Conservation (phyloP, 1,139 yeast species). For the Geotrichum australiense region DNA sequence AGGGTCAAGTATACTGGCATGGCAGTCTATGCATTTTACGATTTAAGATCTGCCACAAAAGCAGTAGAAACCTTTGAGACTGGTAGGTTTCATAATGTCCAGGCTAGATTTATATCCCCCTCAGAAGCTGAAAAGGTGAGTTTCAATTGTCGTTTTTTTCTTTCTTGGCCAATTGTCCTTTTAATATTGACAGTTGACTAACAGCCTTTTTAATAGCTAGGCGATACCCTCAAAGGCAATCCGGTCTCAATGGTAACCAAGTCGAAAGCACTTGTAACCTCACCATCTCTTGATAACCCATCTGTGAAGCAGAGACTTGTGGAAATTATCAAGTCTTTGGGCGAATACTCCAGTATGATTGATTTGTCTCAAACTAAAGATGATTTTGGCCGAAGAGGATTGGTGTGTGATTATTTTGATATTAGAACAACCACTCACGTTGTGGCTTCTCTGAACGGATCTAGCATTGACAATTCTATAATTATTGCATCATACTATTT, state of each 20-base stretch:
- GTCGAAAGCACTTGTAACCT: conserved; percentile 9
- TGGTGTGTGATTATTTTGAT: conserved; percentile 35
- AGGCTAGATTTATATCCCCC: conserved; percentile 4
- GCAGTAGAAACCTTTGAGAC: conserved; percentile 7
- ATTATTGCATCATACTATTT: conserved; percentile 10
- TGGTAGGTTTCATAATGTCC: conserved; percentile 6
- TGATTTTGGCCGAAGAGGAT: conserved; percentile 14
- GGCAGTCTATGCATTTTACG: conserved; percentile 14
- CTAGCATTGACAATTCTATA: conserved; percentile 17
- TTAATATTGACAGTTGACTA: neutral
- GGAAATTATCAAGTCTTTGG: conserved; percentile 8
- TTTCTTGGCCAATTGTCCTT: neutral
- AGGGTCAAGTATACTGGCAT: conserved; percentile 2
- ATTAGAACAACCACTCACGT: conserved; percentile 33
- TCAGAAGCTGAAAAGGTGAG: conserved; percentile 11
- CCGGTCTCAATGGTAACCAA: conserved; percentile 10
- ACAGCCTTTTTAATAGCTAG: conserved; percentile 1
- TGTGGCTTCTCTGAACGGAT: conserved; percentile 20
- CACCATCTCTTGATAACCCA: neutral
- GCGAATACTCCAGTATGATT: conserved; percentile 3
- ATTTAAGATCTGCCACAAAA: conserved; percentile 11
- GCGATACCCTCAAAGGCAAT: neutral
- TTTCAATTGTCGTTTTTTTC: neutral
- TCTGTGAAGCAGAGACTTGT: conserved; percentile 7
- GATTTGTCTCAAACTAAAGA: conserved; percentile 4